Evolutionary conservation across 768 basidiomycete species (phyloP).

Genomic region (Mycena venus): DNA sequence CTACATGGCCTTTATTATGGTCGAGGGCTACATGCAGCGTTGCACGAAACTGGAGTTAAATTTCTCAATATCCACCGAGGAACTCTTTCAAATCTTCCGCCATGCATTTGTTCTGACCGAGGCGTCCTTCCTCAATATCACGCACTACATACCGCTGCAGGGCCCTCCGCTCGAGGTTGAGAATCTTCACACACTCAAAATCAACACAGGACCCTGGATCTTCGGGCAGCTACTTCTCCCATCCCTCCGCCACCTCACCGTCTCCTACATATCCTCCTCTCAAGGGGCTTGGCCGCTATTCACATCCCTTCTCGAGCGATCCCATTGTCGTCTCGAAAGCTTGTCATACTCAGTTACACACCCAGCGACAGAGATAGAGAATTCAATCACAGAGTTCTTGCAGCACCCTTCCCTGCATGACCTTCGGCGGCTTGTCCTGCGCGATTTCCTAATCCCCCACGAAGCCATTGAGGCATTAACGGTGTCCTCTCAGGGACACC

Average conservation of each 20-base stretch:
- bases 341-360: neutral
- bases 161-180: neutral
- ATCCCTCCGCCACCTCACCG: neutral
- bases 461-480: neutral
- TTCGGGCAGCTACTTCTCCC: neutral
- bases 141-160: too few relatives aligned
- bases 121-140: neutral
- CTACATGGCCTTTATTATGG: neutral
- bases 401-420: neutral
- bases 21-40: constrained; percentile 2
- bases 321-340: neutral
- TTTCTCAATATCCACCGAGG: neutral
- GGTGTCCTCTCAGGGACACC: neutral
- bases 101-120: neutral
- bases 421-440: neutral
- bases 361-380: too few relatives aligned
- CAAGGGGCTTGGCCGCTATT: neutral
- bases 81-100: neutral
- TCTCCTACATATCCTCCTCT: neutral
- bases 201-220: neutral
- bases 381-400: neutral
- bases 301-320: neutral
- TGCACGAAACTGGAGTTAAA: neutral
- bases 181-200: neutral
- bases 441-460: neutral